phyloP scores from a whole-genome alignment of 1,139 yeast genomes.

The Hansenula lynferdii region DNA sequence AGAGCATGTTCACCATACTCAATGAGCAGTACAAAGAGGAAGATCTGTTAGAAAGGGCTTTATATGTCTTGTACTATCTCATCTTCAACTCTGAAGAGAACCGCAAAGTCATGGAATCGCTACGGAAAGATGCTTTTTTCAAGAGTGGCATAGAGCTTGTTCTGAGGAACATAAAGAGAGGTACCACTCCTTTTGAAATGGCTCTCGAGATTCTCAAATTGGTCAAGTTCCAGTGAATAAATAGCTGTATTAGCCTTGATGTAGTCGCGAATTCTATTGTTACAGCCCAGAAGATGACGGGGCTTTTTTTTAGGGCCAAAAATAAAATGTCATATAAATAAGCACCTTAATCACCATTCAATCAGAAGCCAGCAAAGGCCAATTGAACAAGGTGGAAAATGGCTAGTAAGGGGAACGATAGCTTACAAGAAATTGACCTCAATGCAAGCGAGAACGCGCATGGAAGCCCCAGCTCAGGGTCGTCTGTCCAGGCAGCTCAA shows the following conservation, averaged over 20 bases:
- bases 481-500: conserved; percentile 19
- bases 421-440: too few species aligned
- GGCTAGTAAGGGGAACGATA: too few species aligned
- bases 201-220: conserved; percentile 9
- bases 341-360: too few species aligned
- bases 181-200: conserved; percentile 10
- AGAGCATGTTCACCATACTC: conserved; percentile 7
- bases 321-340: too few species aligned
- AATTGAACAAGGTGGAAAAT: too few species aligned
- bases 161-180: neutral
- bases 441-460: neutral
- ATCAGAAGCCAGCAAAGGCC: too few species aligned
- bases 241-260: too few species aligned
- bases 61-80: conserved; percentile 27
- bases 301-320: neutral
- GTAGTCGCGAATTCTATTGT: neutral
- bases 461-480: conserved; percentile 10
- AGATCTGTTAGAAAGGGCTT: conserved; percentile 34
- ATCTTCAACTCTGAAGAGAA: conserved; percentile 11
- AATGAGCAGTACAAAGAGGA: conserved; percentile 11
- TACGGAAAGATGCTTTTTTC: conserved; percentile 1
- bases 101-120: neutral
- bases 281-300: neutral
- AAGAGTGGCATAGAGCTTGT: conserved; percentile 5
- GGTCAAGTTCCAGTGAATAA: conserved; percentile 2